Evolutionary conservation across 495 filamentous ascomycete species (phyloP).

Genomic region (Hyphodiscus hymeniophilus): DNA sequence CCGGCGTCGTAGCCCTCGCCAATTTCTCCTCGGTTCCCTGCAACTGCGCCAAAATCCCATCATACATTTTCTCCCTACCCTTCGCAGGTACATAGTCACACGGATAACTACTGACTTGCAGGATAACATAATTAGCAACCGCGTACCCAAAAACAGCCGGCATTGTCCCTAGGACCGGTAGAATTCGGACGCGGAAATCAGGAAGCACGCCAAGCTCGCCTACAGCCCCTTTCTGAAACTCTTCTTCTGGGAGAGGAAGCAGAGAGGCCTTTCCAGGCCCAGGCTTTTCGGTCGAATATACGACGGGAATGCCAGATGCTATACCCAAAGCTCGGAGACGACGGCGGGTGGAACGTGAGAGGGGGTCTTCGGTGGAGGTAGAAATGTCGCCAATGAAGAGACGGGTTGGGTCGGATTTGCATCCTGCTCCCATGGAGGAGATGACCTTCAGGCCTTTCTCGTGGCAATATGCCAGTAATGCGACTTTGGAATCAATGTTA

Average conservation of each 20-base stretch:
- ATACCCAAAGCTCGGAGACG: slow-evolving; percentile 73
- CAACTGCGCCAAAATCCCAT: slow-evolving; percentile 61
- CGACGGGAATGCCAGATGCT: slow-evolving; percentile 76
- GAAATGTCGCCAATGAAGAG: slow-evolving; percentile 91
- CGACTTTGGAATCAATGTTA: slow-evolving; percentile 95
- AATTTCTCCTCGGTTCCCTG: slow-evolving; percentile 72
- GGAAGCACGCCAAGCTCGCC: slow-evolving; percentile 80
- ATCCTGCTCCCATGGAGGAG: slow-evolving; percentile 94
- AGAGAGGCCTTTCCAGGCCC: slow-evolving; percentile 87
- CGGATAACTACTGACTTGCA: slow-evolving; percentile 79
- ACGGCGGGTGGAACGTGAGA: slow-evolving; percentile 77
- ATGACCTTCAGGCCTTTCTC: slow-evolving; percentile 69
- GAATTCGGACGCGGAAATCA: slow-evolving; percentile 86
- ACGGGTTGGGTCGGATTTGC: slow-evolving; percentile 93
- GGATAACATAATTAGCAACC: slow-evolving; percentile 83
- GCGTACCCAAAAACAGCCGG: slow-evolving; percentile 90
- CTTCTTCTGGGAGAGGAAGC: slow-evolving; percentile 78
- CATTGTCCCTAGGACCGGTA: slow-evolving; percentile 95
- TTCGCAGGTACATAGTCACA: slow-evolving; percentile 78
- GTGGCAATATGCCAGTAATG: slow-evolving; percentile 80
- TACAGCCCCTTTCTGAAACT: slow-evolving; percentile 80
- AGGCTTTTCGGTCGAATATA: slow-evolving; percentile 89
- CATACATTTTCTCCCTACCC: slow-evolving; percentile 81
- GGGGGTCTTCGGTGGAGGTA: slow-evolving; percentile 76
- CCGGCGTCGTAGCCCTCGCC: slow-evolving; percentile 43